Percentiles rank a stretch among this genome's conserved stretches.
Evolutionary conservation across 768 basidiomycete species (phyloP).

Genomic region (Dioszegia crocea): DNA sequence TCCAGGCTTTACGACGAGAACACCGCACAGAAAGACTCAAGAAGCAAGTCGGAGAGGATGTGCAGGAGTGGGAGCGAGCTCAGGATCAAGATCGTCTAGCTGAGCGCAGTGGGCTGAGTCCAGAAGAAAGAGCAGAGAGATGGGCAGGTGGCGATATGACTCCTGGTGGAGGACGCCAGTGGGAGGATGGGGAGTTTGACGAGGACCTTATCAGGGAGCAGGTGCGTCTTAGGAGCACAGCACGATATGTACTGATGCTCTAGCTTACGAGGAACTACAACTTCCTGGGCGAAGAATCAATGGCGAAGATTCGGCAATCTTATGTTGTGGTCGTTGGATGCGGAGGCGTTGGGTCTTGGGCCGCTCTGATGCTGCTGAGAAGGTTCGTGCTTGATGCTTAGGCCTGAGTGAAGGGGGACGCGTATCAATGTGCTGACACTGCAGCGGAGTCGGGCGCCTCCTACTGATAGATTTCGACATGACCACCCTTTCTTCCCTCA

Average conservation of each 20-base stretch:
- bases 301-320: conserved; percentile 68
- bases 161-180: conserved; percentile 18
- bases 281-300: conserved; percentile 86
- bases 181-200: conserved; percentile 51
- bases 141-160: conserved; percentile 17
- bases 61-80: conserved; percentile 41
- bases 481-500: conserved; percentile 89
- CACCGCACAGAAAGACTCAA: conserved; percentile 45
- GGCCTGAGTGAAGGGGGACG: neutral
- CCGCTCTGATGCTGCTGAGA: conserved; percentile 83
- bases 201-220: conserved; percentile 77
- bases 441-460: conserved; percentile 47
- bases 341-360: conserved; percentile 96
- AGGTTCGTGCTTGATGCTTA: conserved; percentile 61
- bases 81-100: conserved; percentile 39
- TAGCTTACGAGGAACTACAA: conserved; percentile 90
- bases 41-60: conserved; percentile 43
- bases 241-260: conserved; percentile 1
- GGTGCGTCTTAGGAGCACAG: too few relatives aligned
- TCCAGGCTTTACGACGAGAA: conserved; percentile 46
- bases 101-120: conserved; percentile 36
- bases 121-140: conserved; percentile 30
- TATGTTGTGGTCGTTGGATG: conserved; percentile 87
- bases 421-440: too few relatives aligned
- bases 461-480: conserved; percentile 68